Evolutionary conservation across 805 yeast species (phyloP), one percentile per base, ranked within the genome.

Genomic region (Ogataea neopini): DNA sequence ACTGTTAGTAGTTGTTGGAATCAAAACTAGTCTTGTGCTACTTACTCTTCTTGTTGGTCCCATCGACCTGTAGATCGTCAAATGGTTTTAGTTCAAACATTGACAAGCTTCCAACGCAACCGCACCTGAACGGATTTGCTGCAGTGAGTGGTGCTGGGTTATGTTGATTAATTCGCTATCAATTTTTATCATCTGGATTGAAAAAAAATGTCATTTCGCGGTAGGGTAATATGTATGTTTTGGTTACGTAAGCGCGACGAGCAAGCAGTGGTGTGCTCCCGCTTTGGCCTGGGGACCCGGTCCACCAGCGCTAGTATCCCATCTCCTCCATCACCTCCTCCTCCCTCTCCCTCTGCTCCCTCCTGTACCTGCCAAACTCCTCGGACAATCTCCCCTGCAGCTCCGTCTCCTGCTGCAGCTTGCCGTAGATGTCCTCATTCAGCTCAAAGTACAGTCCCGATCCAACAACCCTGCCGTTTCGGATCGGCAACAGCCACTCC

Each of bases 401-500:
- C 36, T 65, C 63, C 2, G 74, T 68, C 50, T 73, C 76, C 22
- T 68, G 61, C 45, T 64, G 58, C 58, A 77, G 59, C 45, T 68
- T 67, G 7, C 68, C 70, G 50, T 72, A 71, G 1, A 75, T 61
- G 2, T 58, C 67, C 23, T 75, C 73, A 51, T 79, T 71, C 3
- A 76, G 69, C 19, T 71, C 75, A 54, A 70, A 85, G 54, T 73
- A 76, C 19, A 84, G 56, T 0, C 90, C 91, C 18, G 68, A 61
- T 10, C 70, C 64, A 39, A 64, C 63, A 8, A 43, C 20, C 9
- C 18, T 39, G 6, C 45, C 45, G 4, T 44, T 39, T 17, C 56
- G 46, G 4, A 63, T 46, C 0, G 98, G 98, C 1, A 90, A 61
- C 6, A 84, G 40, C 97, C 97, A 90, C 50, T 83, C 81, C 6